Conservation (phyloP, 352 stramenopile species). For the Globisporangium yorkense region DNA sequence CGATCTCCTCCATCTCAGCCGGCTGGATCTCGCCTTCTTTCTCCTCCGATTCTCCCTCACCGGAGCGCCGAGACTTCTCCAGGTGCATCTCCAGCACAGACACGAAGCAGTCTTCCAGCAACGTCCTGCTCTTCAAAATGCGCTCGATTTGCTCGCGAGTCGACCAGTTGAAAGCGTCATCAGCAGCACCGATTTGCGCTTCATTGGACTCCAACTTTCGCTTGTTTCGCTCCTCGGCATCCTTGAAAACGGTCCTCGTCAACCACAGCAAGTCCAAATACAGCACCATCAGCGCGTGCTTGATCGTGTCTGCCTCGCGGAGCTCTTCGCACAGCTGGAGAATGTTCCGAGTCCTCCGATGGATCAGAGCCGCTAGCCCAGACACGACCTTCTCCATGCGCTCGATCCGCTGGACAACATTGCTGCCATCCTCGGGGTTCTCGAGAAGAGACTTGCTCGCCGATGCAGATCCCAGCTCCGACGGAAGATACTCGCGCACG, state of each 20-base stretch:
- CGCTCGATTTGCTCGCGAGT: slow-evolving; percentile 32
- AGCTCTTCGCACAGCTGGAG: slow-evolving; percentile 42
- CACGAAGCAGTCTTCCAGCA: slow-evolving; percentile 57
- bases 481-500: slow-evolving; percentile 55
- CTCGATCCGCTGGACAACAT: not conserved
- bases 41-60: slow-evolving; percentile 22
- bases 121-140: slow-evolving; percentile 28
- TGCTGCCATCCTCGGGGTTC: slow-evolving; percentile 1
- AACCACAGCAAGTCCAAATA: slow-evolving; percentile 76
- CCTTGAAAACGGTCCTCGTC: slow-evolving; percentile 59
- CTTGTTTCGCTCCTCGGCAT: slow-evolving; percentile 17
- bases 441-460: not conserved
- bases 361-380: slow-evolving; percentile 36
- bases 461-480: not conserved
- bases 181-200: slow-evolving; percentile 5
- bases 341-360: slow-evolving; percentile 42
- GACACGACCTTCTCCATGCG: slow-evolving; percentile 34
- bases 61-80: slow-evolving; percentile 22
- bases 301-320: slow-evolving; percentile 54
- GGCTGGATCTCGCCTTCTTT: slow-evolving; percentile 17
- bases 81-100: slow-evolving; percentile 75
- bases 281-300: slow-evolving; percentile 55
- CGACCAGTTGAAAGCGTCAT: slow-evolving; percentile 5
- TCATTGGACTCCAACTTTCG: slow-evolving; percentile 11
- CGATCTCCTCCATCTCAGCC: slow-evolving; percentile 59